Evolutionary conservation across 495 filamentous ascomycete genomes (phyloP).

Genomic region (Hyaloscypha variabilis): DNA sequence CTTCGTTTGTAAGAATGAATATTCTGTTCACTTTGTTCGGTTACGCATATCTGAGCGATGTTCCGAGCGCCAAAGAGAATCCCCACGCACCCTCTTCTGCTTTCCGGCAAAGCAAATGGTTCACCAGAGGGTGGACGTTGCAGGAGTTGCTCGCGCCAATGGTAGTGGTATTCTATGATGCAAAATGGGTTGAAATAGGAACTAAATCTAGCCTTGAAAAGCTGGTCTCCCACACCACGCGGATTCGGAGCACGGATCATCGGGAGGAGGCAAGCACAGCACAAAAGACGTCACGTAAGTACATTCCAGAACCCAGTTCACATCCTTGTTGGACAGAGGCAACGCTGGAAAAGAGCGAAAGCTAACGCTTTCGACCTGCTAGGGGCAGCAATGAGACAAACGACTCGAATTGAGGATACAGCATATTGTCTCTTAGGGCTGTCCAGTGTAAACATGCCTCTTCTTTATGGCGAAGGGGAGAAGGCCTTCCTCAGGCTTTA

Average conservation of each 20-base stretch:
- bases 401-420: conserved; percentile 19
- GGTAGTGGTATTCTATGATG: neutral
- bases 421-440: conserved; percentile 13
- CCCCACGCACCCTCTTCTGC: neutral
- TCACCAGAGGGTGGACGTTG: neutral
- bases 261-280: conserved; percentile 4
- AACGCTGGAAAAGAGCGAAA: no score
- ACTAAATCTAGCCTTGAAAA: conserved; percentile 7
- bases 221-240: neutral
- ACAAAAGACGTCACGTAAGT: conserved; percentile 30
- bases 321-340: no score
- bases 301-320: no score
- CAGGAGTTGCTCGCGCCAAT: neutral
- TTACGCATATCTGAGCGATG: neutral
- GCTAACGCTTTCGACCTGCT: no score
- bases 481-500: conserved; percentile 33
- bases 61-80: neutral
- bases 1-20: neutral
- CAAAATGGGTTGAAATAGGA: conserved; percentile 13
- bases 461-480: conserved; percentile 17
- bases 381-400: conserved; percentile 28
- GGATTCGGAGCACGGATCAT: neutral
- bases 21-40: neutral
- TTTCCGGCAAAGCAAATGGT: neutral
- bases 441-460: conserved; percentile 16